phyloP scores from a whole-genome alignment of 1,284 basidiomycete genomes.

The Heterobasidion parviporum region DNA sequence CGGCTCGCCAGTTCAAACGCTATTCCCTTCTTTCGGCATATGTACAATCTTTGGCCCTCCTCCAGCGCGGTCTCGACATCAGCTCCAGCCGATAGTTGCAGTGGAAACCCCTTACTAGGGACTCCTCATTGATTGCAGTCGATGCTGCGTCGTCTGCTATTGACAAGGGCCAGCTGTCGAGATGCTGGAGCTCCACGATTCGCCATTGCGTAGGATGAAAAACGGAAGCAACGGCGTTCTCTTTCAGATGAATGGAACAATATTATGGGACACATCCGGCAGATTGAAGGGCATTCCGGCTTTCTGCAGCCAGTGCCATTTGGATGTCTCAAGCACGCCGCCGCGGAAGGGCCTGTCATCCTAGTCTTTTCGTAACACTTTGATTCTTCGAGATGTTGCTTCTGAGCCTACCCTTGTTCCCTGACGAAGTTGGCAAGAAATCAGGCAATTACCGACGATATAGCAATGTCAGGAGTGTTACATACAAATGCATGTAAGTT shows the following conservation, averaged over 20 bases:
- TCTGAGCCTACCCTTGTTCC: neutral
- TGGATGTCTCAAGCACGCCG: slow-evolving; percentile 18
- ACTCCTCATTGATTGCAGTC: neutral
- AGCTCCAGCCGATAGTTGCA: neutral
- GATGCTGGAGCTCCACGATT: slow-evolving; percentile 16
- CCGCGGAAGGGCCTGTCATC: slow-evolving; percentile 27
- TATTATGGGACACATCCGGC: slow-evolving; percentile 18
- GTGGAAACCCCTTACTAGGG: neutral
- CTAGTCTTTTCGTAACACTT: slow-evolving; percentile 17
- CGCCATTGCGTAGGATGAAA: slow-evolving; percentile 9
- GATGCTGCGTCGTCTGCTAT: slow-evolving; percentile 29
- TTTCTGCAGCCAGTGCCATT: slow-evolving; percentile 16
- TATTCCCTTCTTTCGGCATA: neutral
- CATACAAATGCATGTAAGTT: no score
- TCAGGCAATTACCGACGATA: no score
- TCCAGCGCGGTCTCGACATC: neutral
- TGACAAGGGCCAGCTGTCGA: slow-evolving; percentile 25
- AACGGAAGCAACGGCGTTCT: slow-evolving; percentile 10
- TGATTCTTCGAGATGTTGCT: slow-evolving; percentile 14
- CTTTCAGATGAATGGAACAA: slow-evolving; percentile 17
- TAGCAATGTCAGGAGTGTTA: no score
- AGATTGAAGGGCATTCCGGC: slow-evolving; percentile 18
- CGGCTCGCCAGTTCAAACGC: neutral
- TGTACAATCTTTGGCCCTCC: neutral
- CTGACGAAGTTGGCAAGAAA: neutral